Evolutionary conservation across 176 grass and related monocot genomes (phyloP), one percentile per base, ranked within the genome.

Genomic region (Carex scoparia): DNA sequence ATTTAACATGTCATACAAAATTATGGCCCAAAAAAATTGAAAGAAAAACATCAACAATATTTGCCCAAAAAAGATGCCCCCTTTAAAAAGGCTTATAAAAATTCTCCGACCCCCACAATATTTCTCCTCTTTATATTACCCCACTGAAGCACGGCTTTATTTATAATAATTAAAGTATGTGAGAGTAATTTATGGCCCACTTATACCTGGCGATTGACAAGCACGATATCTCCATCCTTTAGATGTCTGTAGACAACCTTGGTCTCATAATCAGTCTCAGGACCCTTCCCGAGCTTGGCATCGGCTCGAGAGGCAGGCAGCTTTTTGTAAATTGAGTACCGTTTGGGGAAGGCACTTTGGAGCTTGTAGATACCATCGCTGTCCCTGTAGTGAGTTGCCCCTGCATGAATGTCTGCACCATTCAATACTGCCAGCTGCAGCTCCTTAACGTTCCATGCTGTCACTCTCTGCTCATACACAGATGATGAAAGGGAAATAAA

Each of bases 171-270:
- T 33, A 15, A 51, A 89, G 30, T 54, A 74, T 74, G 69, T 28
- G 32, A 15, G 58, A 32, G 7, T 55, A 83, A 58, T 76, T 81
- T 68, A 73, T 11, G 18, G 69, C 40, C 8, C 5, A 66, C 32
- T 38, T 80, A 78, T 90, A 98, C 95, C 95, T 98, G 95, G 58
- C 95, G 90, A 84, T 98, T 98, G 75, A 94, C 95, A 82, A 98
- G 89, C 71, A 98, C 95, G 49, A 94, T 86, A 30, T 98, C 95
- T 75, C 95, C 95, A 86, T 98, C 89, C 84, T 84, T 89, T 80
- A 98, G 84, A 86, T 94, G 95, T 42, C 95, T 89, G 91, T 93
- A 90, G 40, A 98, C 91, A 87, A 94, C 76, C 81, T 98, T 98
- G 79, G 87, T 89, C 87, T 98, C 95, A 27, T 91, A 91, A 32